Percentiles rank a stretch among this genome's conserved stretches.
Evolutionary conservation across 2,329 filamentous ascomycete species (phyloP).

Genomic region (Triangularia setosa): DNA sequence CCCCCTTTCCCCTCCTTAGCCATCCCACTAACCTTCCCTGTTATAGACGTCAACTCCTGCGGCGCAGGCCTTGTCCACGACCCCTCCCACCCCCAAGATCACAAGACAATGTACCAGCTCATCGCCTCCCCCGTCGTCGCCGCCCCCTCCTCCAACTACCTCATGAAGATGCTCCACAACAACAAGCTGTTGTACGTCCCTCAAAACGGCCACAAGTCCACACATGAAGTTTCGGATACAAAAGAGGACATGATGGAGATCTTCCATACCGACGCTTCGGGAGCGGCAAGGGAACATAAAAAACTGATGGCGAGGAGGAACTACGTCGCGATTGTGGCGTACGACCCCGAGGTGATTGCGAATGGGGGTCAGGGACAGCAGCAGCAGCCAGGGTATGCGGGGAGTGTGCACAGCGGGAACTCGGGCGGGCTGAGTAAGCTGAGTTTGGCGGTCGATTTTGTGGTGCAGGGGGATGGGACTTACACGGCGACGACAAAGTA

Average conservation of each 20-base stretch:
- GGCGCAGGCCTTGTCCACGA: conserved; percentile 94
- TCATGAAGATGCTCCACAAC: conserved; percentile 92
- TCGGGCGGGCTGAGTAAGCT: conserved; percentile 57
- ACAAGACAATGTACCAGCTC: conserved; percentile 99
- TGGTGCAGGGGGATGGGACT: conserved; percentile 86
- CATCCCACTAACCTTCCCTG: background rate
- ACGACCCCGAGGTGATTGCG: conserved; percentile 75
- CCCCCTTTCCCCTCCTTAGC: background rate
- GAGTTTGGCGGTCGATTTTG: conserved; percentile 90
- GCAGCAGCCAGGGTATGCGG: conserved; percentile 25
- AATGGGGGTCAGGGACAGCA: conserved; percentile 25
- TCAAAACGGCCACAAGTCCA: conserved; percentile 74
- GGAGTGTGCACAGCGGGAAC: conserved; percentile 31
- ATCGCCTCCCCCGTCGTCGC: conserved; percentile 92
- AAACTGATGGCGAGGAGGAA: conserved; percentile 91
- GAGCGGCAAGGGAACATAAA: conserved; percentile 76
- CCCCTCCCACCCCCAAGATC: conserved; percentile 81
- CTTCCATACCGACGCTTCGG: conserved; percentile 89
- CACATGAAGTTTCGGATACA: conserved; percentile 75
- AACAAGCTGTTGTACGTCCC: conserved; percentile 91
- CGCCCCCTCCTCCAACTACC: conserved; percentile 76
- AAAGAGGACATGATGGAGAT: conserved; percentile 99
- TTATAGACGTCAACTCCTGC: conserved; percentile 74
- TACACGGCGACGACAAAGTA: conserved; percentile 88
- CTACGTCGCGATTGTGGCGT: conserved; percentile 90